A percentile compares a stretch with the other conserved stretches of the same genome.
These are phyloP conservation scores for Skeletonema menzelii DNA, from an alignment of 108 stramenopile genomes.

Conservation along the genomic window DNA sequence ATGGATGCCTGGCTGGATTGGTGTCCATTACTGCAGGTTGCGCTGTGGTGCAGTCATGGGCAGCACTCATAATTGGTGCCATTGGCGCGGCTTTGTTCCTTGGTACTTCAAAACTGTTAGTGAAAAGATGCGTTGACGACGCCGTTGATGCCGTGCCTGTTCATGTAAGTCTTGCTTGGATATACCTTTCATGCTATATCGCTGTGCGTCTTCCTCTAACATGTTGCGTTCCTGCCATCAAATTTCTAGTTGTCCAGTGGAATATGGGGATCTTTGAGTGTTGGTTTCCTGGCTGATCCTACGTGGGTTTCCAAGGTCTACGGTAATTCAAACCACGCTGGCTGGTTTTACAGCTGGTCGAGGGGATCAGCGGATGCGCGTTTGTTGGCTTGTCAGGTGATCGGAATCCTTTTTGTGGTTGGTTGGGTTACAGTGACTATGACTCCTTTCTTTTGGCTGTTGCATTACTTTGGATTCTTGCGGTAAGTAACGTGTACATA, in stretches of 20 bases:
- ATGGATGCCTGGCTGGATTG: conserved; percentile 73
- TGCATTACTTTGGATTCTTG: conserved; percentile 76
- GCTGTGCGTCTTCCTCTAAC: background rate
- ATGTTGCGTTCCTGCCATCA: background rate
- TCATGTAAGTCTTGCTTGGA: conserved; percentile 52
- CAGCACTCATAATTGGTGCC: conserved; percentile 82
- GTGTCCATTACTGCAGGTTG: conserved; percentile 86
- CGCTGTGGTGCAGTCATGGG: conserved; percentile 76
- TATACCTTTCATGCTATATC: background rate
- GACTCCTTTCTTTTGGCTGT: conserved; percentile 66
- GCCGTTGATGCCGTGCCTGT: conserved; percentile 94
- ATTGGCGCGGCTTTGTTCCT: conserved; percentile 84
- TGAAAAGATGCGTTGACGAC: conserved; percentile 82
- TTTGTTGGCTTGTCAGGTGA: conserved; percentile 73
- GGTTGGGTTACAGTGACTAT: conserved; percentile 71
- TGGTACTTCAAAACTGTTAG: conserved; percentile 52
- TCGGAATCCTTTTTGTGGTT: conserved; percentile 65
- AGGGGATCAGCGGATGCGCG: conserved; percentile 50
- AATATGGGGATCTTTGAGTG: conserved; percentile 8
- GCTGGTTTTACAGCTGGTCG: conserved; percentile 71
- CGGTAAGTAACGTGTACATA: conserved; percentile 32
- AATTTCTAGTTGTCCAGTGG: background rate
- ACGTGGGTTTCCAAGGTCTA: conserved; percentile 26
- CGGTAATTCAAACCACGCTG: conserved; percentile 46
- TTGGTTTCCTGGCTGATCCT: conserved; percentile 53